Evolutionary conservation across 2,329 filamentous ascomycete genomes (phyloP), one percentile per base, ranked within the genome.

Genomic region (Plenodomus biglobosus): DNA sequence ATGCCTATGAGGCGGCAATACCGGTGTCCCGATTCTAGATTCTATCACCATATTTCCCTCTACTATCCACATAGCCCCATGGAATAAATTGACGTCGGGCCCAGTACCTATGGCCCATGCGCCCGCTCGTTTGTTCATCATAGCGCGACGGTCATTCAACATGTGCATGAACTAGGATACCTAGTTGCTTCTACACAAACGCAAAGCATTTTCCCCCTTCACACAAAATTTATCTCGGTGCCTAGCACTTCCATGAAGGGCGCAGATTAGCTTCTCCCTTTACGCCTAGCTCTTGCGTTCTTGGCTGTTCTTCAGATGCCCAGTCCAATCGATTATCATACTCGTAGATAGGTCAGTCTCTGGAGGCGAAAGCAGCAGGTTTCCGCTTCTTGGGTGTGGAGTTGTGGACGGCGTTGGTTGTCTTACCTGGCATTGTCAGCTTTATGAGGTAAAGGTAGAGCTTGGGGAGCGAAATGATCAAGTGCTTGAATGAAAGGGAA

Each of bases 41-140:
- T 80, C 80, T 2, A 80, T 82, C 79, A 84, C 87, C 5, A 86
- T 73, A 8, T 86, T 85, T 6, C 81, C 84, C 68, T 87, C 84
- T 0, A 75, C 71, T 0, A 86, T 80, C 80, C 82, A 88, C 40
- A 56, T 48, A 1, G 62, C 57, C 19, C 56, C 53, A 4, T 53
- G 41, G 81, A 84, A 76, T 85, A 85, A 88, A 1, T 80, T 69
- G 0, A 84, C 80, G 1, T 76, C 71, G 0, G 77, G 74, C 0
- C 79, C 76, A 38, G 4, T 73, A 59, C 1, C 66, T 74, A 50
- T 62, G 3, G 52, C 54, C 7, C 53, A 56, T 13, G 68, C 65
- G 74, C 78, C 86, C 0, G 76, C 73, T 2, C 64, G 63, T 68
- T 88, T 88, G 62, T 87, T 88, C 7, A 83, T 85, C 1, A 85